A percentile compares a stretch with the other conserved stretches of the same genome.
phyloP scores from a whole-genome alignment of 2,329 filamentous ascomycete genomes.

The Colletotrichum tropicale region DNA sequence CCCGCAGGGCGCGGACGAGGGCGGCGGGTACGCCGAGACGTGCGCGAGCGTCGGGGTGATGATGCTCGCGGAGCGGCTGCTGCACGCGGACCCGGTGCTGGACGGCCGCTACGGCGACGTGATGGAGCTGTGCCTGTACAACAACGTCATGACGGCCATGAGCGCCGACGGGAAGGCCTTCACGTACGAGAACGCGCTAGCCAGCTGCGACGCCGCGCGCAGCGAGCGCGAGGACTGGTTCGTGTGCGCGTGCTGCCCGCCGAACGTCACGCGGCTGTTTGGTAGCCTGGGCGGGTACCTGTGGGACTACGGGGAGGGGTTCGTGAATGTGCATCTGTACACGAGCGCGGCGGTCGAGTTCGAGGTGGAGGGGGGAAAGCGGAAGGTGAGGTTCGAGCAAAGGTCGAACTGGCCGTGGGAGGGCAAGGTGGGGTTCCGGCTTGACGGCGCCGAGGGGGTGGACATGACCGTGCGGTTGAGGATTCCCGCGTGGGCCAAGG shows the following conservation, averaged over 20 bases:
- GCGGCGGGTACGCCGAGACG: conserved; percentile 67
- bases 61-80: conserved; percentile 62
- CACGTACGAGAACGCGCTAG: conserved; percentile 66
- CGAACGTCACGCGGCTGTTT: conserved; percentile 60
- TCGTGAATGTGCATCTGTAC: conserved; percentile 62
- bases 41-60: conserved; percentile 65
- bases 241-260: conserved; percentile 63
- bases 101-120: conserved; percentile 59
- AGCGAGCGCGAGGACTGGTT: conserved; percentile 63
- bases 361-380: conserved; percentile 29
- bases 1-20: conserved; percentile 62
- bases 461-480: conserved; percentile 50
- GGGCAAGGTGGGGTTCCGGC: conserved; percentile 51
- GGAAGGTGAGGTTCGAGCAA: conserved; percentile 48
- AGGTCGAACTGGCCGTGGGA: conserved; percentile 63
- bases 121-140: conserved; percentile 66
- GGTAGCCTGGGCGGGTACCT: conserved; percentile 62
- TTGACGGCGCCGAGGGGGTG: conserved; percentile 32
- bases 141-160: conserved; percentile 63
- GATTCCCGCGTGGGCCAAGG: conserved; percentile 57
- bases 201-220: conserved; percentile 53
- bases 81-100: conserved; percentile 51
- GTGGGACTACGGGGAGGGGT: conserved; percentile 48
- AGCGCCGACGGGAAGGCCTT: conserved; percentile 60
- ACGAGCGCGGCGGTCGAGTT: conserved; percentile 50